Percentiles rank a stretch among this genome's conserved stretches.
phyloP scores from a whole-genome alignment of 2,329 filamentous ascomycete genomes.

The Knoxdaviesia capensis region DNA sequence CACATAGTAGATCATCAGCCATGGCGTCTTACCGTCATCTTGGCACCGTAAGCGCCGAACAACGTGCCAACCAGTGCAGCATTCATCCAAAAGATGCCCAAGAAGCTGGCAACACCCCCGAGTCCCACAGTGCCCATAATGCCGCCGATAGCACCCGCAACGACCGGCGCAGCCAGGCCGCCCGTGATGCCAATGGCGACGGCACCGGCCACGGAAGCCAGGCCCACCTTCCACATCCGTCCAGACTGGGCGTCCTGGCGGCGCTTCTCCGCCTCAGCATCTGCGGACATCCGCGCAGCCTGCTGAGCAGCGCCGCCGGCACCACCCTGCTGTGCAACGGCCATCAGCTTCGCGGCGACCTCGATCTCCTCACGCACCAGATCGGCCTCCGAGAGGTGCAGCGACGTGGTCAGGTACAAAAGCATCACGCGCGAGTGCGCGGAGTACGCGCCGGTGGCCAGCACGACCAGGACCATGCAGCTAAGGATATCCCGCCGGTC shows the following conservation, averaged over 20 bases:
- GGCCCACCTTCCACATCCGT: slow-evolving; percentile 74
- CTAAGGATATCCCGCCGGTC: slow-evolving; percentile 46
- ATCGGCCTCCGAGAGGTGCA: slow-evolving; percentile 39
- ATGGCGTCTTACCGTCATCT: slow-evolving; percentile 31
- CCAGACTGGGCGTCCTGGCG: slow-evolving; percentile 48
- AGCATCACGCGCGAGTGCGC: slow-evolving; percentile 52
- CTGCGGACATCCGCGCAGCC: slow-evolving; percentile 41
- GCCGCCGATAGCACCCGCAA: slow-evolving; percentile 68
- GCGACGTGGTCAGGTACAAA: slow-evolving; percentile 45
- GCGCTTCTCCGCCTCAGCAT: slow-evolving; percentile 55
- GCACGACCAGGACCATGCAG: slow-evolving; percentile 46
- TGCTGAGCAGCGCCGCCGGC: slow-evolving; percentile 9
- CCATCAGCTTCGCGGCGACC: slow-evolving; percentile 54
- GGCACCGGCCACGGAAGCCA: slow-evolving; percentile 75
- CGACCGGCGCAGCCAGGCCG: slow-evolving; percentile 71
- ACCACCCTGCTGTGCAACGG: slow-evolving; percentile 17
- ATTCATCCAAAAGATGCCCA: slow-evolving; percentile 74
- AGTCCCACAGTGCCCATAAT: slow-evolving; percentile 71
- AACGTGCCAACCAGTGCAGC: slow-evolving; percentile 68
- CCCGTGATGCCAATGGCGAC: slow-evolving; percentile 82
- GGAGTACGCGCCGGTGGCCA: slow-evolving; percentile 55
- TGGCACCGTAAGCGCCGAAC: slow-evolving; percentile 76
- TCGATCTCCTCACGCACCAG: slow-evolving; percentile 53
- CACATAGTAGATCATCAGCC: neutral
- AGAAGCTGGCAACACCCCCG: slow-evolving; percentile 66